Percentiles rank a stretch among this genome's conserved stretches.
These are phyloP conservation scores for Sporothrix brasiliensis DNA, from an alignment of 2,329 filamentous ascomycete genomes.

Conservation along the genomic window DNA sequence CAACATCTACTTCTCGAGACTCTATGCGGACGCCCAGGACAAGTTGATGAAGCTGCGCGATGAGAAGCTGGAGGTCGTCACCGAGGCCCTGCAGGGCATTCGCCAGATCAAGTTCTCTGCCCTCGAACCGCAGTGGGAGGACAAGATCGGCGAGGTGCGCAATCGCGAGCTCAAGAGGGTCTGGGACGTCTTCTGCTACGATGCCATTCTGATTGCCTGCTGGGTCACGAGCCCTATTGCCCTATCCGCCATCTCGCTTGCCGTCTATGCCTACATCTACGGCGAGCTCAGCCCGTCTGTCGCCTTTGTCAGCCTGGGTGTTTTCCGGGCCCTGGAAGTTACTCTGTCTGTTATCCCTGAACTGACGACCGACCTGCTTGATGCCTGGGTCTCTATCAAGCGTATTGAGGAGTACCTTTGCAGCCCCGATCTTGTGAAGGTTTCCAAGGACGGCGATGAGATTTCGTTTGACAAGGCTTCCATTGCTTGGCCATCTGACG, in stretches of 20 bases:
- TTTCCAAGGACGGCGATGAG: slow-evolving; percentile 58
- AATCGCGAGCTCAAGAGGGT: slow-evolving; percentile 67
- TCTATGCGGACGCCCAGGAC: slow-evolving; percentile 67
- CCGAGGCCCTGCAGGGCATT: slow-evolving; percentile 76
- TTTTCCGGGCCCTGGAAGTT: slow-evolving; percentile 74
- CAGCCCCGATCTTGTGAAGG: slow-evolving; percentile 64
- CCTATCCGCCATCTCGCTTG: slow-evolving; percentile 70
- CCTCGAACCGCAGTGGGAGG: slow-evolving; percentile 73
- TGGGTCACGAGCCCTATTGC: slow-evolving; percentile 76
- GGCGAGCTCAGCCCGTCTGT: slow-evolving; percentile 69
- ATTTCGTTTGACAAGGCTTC: slow-evolving; percentile 69
- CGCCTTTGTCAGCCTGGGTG: slow-evolving; percentile 75
- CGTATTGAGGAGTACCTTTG: slow-evolving; percentile 73
- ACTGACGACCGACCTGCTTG: slow-evolving; percentile 68
- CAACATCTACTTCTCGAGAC: slow-evolving; percentile 68
- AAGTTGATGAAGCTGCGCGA: slow-evolving; percentile 75
- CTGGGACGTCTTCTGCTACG: slow-evolving; percentile 67
- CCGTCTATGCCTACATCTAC: slow-evolving; percentile 66
- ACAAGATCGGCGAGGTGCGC: slow-evolving; percentile 66
- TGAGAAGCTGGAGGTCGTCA: slow-evolving; percentile 73
- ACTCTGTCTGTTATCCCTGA: slow-evolving; percentile 73
- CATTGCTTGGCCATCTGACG: slow-evolving; percentile 74
- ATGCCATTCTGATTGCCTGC: slow-evolving; percentile 65
- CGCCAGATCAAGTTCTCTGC: slow-evolving; percentile 85
- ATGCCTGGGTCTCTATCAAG: slow-evolving; percentile 71